Base-by-base conservation (phyloP, 1,284 basidiomycete species). In the Pseudozyma sp. region DNA sequence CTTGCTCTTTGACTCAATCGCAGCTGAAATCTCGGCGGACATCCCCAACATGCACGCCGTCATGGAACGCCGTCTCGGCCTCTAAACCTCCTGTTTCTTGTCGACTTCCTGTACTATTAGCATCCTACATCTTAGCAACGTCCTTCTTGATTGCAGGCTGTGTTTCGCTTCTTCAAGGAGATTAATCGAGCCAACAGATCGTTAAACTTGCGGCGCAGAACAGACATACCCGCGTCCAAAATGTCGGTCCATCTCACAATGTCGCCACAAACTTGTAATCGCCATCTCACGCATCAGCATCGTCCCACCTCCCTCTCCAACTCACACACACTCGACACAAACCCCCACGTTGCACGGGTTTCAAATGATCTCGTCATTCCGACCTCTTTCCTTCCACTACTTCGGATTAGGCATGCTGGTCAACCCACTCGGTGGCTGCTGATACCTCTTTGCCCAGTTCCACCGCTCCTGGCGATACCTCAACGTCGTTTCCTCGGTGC, bases 391-490 rank as follows among this genome's bases (percentile, higher is more conserved):
- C 24, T 24, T 24, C 2, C 24, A 24, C 24, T 54, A 63, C 43
- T 63, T 51, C 1, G 67, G 67, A 34, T 60, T 60, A 11, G 61
- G 67, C 67, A 69, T 69, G 45, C 53, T 64, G 5, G 54, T 54
- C 37, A 59, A 37, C 13, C 67, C 61, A 46, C 61, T 70, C n/a
- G 68, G 60, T 13, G 65, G 65, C 35, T 51, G 55, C 50, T 65
- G 70, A 48, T 73, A 68, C 34, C 63, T 55, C 43, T 64, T 69
- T 29, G 72, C 62, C 72, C 72, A 75, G 17, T 63, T 66, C 62
- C 67, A 70, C 16, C 72, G 58, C 45, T 75, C 72, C 31, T 75
- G 67, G 37, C 72, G 58, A 35, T 75, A 75, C 33, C 63, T 55
- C 53, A 67, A 33, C 40, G 72, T 70, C 37, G 70, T 33, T 29